Percentiles rank a stretch among this genome's conserved stretches.
Evolutionary conservation across 148 eudicot species (phyloP).

Genomic region (Persicaria maculosa): DNA sequence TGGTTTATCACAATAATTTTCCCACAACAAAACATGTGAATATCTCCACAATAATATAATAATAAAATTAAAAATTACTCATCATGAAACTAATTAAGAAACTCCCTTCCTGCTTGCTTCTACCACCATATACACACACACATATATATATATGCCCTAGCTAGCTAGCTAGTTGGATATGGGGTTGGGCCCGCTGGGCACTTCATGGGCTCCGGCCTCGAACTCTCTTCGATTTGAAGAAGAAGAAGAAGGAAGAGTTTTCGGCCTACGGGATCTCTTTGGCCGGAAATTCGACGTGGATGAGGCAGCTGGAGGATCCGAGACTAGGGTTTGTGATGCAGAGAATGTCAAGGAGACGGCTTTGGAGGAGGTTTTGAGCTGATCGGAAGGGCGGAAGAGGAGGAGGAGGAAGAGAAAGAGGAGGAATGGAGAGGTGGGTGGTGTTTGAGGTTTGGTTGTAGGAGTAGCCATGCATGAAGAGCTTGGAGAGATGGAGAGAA

Average conservation of each 20-base stretch:
- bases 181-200: constrained; percentile 91
- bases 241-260: constrained; percentile 7
- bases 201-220: constrained; percentile 60
- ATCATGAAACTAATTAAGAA: not conserved
- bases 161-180: constrained; percentile 39
- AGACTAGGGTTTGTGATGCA: not conserved
- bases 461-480: constrained; percentile 12
- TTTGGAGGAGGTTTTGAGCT: constrained; percentile 17
- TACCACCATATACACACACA: not conserved
- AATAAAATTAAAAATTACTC: not conserved
- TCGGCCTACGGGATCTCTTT: constrained; percentile 15
- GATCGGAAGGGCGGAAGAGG: constrained; percentile 26
- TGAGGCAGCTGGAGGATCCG: constrained; percentile 18
- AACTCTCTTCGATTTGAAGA: constrained; percentile 22
- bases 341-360: constrained; percentile 1
- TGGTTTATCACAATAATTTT: not conserved
- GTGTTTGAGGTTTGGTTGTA: constrained; percentile 21
- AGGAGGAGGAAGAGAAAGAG: constrained; percentile 27
- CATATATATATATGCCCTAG: not conserved
- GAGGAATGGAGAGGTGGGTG: constrained; percentile 19
- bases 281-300: constrained; percentile 18
- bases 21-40: not conserved
- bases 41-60: no score
- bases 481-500: not conserved
- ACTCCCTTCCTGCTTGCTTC: not conserved